Evolutionary conservation across 208 protist species (phyloP).

Genomic region (Porcisia deanei): DNA sequence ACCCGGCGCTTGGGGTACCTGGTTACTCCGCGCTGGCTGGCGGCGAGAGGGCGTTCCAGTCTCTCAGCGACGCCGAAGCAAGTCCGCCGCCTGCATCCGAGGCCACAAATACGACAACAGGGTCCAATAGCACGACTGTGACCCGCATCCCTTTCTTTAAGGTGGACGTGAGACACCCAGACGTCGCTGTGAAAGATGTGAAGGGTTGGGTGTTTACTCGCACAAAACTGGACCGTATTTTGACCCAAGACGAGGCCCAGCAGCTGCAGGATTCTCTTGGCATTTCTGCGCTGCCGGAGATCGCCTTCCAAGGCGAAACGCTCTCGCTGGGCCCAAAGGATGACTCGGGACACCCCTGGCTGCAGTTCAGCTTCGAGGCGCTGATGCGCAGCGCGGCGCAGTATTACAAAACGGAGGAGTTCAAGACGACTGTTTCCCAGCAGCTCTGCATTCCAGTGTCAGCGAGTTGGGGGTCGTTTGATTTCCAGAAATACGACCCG

Average conservation of each 20-base stretch:
- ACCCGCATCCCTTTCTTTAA: slow-evolving; percentile 42
- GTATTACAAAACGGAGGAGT: slow-evolving; percentile 69
- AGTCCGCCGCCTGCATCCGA: not conserved
- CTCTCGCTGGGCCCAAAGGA: slow-evolving; percentile 36
- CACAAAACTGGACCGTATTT: slow-evolving; percentile 64
- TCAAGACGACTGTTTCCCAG: slow-evolving; percentile 24
- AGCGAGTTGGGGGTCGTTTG: slow-evolving; percentile 50
- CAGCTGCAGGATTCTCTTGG: slow-evolving; percentile 45
- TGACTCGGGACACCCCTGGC: slow-evolving; percentile 27
- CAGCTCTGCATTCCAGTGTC: slow-evolving; percentile 68
- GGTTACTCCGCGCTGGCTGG: slow-evolving; percentile 27
- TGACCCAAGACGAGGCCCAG: slow-evolving; percentile 56
- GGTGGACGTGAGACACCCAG: slow-evolving; percentile 39
- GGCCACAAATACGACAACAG: not conserved
- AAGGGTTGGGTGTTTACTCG: slow-evolving; percentile 60
- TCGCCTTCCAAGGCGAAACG: slow-evolving; percentile 69
- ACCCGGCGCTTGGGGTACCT: slow-evolving; percentile 35
- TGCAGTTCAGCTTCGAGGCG: slow-evolving; percentile 53
- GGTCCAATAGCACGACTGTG: slow-evolving; percentile 19
- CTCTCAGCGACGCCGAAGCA: slow-evolving; percentile 8
- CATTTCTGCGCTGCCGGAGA: slow-evolving; percentile 70
- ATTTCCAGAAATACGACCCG: slow-evolving; percentile 61
- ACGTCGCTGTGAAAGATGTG: slow-evolving; percentile 30
- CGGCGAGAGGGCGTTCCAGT: slow-evolving; percentile 16
- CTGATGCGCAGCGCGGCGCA: slow-evolving; percentile 48